phyloP scores from a whole-genome alignment of 345 rosid genomes.

The Erodium maritimum region DNA sequence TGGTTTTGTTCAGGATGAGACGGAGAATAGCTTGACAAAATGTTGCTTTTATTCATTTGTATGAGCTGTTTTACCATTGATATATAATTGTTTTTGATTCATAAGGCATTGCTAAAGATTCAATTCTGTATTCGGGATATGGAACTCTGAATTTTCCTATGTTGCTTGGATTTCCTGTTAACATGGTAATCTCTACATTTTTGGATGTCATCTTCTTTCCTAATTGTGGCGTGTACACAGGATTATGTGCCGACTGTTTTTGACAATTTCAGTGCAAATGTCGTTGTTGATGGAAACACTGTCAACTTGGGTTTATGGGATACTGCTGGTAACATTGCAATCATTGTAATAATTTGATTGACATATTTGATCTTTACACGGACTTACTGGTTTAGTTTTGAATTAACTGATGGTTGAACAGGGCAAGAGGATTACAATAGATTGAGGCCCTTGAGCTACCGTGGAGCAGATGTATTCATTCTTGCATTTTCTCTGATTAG shows the following conservation, averaged over 20 bases:
- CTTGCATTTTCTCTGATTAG: slow-evolving; percentile 93
- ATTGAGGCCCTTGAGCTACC: slow-evolving; percentile 83
- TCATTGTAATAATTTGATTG: background rate
- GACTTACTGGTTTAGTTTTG: background rate
- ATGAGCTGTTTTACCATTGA: too few species aligned
- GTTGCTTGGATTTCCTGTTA: background rate
- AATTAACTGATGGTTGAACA: slow-evolving; percentile 18
- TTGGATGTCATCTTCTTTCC: background rate
- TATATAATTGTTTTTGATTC: too few species aligned
- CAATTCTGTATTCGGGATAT: too few species aligned
- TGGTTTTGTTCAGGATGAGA: too few species aligned
- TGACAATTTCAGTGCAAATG: slow-evolving; percentile 96
- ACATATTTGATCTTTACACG: slow-evolving; percentile 1
- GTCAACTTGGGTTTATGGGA: slow-evolving; percentile 96
- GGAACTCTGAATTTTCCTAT: background rate
- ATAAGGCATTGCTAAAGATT: too few species aligned
- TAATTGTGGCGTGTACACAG: slow-evolving; percentile 22
- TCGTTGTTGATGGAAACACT: slow-evolving; percentile 75
- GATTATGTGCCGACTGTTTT: slow-evolving; percentile 91
- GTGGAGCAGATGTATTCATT: slow-evolving; percentile 93
- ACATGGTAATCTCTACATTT: too few species aligned
- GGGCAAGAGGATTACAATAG: slow-evolving; percentile 94
- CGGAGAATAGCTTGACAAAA: too few species aligned
- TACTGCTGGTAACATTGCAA: slow-evolving; percentile 58
- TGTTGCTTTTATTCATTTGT: too few species aligned